Conservation (phyloP, 371 early-diverging fungal genomes). For the Blastocladiella emersonii region DNA sequence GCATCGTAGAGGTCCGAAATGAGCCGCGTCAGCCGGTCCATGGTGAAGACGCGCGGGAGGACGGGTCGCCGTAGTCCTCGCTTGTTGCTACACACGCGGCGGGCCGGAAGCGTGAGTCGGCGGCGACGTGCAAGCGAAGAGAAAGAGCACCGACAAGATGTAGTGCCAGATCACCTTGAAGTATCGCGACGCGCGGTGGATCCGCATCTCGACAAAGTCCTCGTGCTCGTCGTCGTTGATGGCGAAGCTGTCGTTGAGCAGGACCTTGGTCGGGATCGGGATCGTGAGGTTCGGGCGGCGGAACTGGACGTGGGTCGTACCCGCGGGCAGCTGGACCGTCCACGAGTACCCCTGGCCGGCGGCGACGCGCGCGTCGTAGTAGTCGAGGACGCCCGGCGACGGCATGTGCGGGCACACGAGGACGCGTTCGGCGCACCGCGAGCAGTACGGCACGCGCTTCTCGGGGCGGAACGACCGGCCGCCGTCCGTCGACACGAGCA, state of each 20-base stretch:
- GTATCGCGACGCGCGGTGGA: not conserved
- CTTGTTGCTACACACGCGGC: constrained; percentile 4
- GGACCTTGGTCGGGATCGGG: not conserved
- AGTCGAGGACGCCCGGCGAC: not conserved
- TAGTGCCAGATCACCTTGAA: constrained; percentile 3
- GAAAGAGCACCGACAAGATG: not conserved
- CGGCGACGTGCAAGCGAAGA: no score
- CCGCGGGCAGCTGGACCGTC: not conserved
- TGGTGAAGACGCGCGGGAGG: constrained; percentile 1
- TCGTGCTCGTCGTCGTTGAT: constrained; percentile 4
- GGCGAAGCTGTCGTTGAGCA: not conserved
- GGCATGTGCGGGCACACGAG: constrained; percentile 3
- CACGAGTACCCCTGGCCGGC: not conserved
- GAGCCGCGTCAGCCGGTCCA: constrained; percentile 1
- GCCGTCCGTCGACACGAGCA: constrained; percentile 1
- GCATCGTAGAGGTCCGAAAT: constrained; percentile 4
- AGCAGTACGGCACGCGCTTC: not conserved
- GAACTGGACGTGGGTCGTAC: constrained; percentile 1
- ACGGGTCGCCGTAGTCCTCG: not conserved
- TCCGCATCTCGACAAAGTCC: not conserved
- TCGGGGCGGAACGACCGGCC: not conserved
- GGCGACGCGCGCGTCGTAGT: not conserved
- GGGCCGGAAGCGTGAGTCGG: no score
- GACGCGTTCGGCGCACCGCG: not conserved
- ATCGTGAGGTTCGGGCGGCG: not conserved